Conservation (phyloP, 73 alveolate species). For the Tetrahymena elliotti region DNA sequence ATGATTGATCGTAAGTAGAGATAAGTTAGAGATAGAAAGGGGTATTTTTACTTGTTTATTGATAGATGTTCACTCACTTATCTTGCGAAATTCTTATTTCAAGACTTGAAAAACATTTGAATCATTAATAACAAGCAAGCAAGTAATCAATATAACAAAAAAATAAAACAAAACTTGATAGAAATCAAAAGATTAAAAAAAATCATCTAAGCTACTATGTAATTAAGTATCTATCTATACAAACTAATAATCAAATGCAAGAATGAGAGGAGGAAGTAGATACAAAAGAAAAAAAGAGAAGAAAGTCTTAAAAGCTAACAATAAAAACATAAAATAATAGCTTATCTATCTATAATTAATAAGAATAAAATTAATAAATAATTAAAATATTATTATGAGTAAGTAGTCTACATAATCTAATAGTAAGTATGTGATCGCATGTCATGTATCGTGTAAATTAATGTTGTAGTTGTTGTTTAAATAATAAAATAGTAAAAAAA, state of each 20-base stretch:
- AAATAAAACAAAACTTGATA: neutral
- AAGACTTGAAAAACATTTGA: neutral
- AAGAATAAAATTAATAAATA: neutral
- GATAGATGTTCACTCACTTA: neutral
- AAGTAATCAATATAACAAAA: neutral
- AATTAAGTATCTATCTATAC: neutral
- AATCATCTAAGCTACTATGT: too few species aligned
- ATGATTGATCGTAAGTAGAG: neutral
- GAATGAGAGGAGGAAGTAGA: neutral
- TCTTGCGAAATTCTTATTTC: neutral
- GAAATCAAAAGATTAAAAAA: neutral
- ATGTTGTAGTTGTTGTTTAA: neutral
- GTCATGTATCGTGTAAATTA: neutral
- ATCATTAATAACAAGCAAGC: neutral
- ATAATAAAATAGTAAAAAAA: neutral
- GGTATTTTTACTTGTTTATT: neutral
- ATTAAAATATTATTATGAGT: neutral
- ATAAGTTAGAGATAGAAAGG: neutral
- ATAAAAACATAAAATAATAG: too few species aligned
- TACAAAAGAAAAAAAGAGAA: neutral
- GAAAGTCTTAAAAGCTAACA: neutral
- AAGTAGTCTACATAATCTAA: neutral
- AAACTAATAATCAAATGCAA: neutral
- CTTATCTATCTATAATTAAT: neutral
- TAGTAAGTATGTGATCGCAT: neutral